phyloP scores from a whole-genome alignment of 371 early-diverging fungal genomes.

The Fennellomyces sp. region DNA sequence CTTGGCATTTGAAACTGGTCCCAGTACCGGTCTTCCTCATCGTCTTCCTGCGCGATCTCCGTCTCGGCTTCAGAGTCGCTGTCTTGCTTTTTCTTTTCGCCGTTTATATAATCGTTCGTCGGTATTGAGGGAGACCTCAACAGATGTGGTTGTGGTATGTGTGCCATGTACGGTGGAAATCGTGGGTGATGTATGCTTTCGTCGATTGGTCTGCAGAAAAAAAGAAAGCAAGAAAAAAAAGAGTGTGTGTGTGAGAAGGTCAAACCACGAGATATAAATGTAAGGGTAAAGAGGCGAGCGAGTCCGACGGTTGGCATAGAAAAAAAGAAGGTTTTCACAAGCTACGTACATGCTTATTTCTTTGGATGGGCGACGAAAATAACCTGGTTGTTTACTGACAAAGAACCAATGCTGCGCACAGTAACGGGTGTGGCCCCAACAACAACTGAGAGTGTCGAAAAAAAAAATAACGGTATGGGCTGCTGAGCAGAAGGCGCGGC shows the following conservation, averaged over 20 bases:
- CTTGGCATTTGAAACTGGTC: conserved; percentile 11
- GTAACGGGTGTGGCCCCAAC: neutral
- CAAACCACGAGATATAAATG: neutral
- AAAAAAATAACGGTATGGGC: conserved; percentile 1
- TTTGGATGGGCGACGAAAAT: neutral
- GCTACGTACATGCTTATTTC: neutral
- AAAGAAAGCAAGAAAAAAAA: neutral
- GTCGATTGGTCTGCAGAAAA: neutral
- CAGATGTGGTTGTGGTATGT: neutral
- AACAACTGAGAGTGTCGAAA: too few relatives aligned
- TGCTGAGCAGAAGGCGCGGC: neutral
- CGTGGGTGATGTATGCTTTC: neutral
- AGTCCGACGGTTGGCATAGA: too few relatives aligned
- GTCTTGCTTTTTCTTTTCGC: too few relatives aligned
- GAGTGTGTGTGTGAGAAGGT: neutral
- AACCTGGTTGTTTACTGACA: neutral
- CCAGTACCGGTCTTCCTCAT: conserved; percentile 21
- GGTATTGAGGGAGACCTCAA: conserved; percentile 4
- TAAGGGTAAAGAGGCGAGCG: neutral
- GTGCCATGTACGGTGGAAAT: conserved; percentile 1
- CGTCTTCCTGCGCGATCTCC: conserved; percentile 12
- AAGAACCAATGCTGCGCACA: neutral
- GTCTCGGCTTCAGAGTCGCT: conserved; percentile 20
- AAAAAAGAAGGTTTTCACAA: neutral
- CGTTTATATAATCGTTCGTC: neutral